Evolutionary conservation across 805 yeast species (phyloP), one percentile per base, ranked within the genome.

Genomic region (Pichia sporocuriosa): DNA sequence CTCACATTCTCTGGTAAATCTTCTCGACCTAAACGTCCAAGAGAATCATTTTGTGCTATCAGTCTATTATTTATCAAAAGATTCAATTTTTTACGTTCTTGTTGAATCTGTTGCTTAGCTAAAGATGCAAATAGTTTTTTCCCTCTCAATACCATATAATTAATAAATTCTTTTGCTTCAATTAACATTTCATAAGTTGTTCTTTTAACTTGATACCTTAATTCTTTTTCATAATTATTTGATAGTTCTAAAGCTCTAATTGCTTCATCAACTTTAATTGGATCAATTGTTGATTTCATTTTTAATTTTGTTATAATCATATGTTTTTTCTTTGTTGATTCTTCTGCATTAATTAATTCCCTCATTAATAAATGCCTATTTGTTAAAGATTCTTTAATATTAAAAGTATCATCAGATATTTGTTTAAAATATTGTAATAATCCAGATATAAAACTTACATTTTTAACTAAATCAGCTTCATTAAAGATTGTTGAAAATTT

Each of bases 311-410:
- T 70, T 1, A 95, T 94, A 4, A 75, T 70, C 37, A 77, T 74
- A 53, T 85, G 95, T 53, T 77, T 83, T 24, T 74, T 63, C 51
- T 74, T 77, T 1, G 95, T 78, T 43, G 70, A 76, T 7, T 79
- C 76, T 59, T 89, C 95, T 2, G 96, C 89, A 55, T 77, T 83
- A 25, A 75, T 55, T 39, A 87, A 67, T 50, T 93, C 98, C 40
- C 97, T 73, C 96, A 93, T 93, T 29, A 90, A 64, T 43, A 93
- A 68, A 59, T 93, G 96, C 45, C 98, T 72, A 62, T 90, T 89
- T 0, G 98, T 93, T 41, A 93, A 67, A 0, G 96, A 82, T 62
- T 93, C 98, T 61, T 93, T 93, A 43, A 89, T 82, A 44, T 83
- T 80, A 59, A 81, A 93, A 13, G 93, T 81, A 52, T 89, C 96